These are phyloP conservation scores for Tulasnella sp. DNA, from an alignment of 768 basidiomycete genomes.

Conservation along the genomic window DNA sequence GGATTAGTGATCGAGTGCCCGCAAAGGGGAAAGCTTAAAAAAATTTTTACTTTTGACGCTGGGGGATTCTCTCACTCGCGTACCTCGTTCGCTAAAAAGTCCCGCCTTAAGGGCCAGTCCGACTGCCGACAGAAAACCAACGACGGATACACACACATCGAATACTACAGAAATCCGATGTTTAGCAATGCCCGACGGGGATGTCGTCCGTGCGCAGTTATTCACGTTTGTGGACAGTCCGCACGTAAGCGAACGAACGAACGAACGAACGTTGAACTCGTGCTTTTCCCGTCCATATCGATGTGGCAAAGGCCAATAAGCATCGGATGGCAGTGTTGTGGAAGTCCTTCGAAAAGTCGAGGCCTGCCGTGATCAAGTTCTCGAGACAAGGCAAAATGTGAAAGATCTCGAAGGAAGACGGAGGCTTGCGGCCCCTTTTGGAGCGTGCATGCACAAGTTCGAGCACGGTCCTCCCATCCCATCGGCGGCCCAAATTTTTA, in stretches of 20 bases:
- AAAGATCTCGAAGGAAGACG: too few relatives aligned
- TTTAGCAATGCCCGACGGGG: not conserved
- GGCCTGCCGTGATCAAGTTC: not conserved
- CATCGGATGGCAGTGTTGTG: not conserved
- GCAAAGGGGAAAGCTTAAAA: not conserved
- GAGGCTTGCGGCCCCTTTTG: too few relatives aligned
- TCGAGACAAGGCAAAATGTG: not conserved
- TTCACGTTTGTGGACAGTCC: not conserved
- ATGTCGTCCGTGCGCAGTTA: not conserved
- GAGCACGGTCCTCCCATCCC: too few relatives aligned
- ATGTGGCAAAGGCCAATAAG: not conserved
- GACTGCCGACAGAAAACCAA: not conserved
- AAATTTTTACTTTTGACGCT: not conserved
- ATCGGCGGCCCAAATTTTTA: not conserved
- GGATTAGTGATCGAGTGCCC: not conserved
- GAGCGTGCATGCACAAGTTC: too few relatives aligned
- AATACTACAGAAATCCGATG: not conserved
- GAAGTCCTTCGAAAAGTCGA: constrained; percentile 17
- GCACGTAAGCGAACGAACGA: not conserved
- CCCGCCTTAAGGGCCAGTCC: not conserved
- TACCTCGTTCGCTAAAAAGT: constrained; percentile 5
- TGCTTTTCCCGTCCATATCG: not conserved
- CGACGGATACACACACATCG: not conserved
- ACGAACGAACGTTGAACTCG: not conserved
- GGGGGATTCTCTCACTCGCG: not conserved